Evolutionary conservation across 768 basidiomycete genomes (phyloP).

Genomic region (Termitomyces sp.): DNA sequence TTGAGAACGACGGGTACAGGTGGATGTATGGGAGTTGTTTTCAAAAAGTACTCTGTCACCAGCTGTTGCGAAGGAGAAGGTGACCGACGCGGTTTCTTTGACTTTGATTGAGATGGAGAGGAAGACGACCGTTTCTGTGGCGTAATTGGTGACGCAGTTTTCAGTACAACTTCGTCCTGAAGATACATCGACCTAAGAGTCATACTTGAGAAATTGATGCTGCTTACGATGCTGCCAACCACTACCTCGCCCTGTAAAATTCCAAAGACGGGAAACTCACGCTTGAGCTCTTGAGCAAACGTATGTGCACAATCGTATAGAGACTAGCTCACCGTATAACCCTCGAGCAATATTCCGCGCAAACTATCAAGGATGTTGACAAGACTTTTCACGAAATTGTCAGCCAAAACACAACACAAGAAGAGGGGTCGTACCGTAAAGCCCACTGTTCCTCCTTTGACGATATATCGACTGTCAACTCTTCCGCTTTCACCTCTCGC

Average conservation of each 20-base stretch:
- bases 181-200: background rate
- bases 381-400: slow-evolving; percentile 39
- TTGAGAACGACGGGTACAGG: background rate
- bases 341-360: slow-evolving; percentile 40
- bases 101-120: slow-evolving; percentile 9
- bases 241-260: slow-evolving; percentile 61
- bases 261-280: slow-evolving; percentile 84
- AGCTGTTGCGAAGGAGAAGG: slow-evolving; percentile 11
- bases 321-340: slow-evolving; percentile 42
- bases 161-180: slow-evolving; percentile 50
- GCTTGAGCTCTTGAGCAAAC: slow-evolving; percentile 30
- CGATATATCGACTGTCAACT: slow-evolving; percentile 43
- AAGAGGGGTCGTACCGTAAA: slow-evolving; percentile 44
- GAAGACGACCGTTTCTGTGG: slow-evolving; percentile 7
- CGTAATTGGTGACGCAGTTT: slow-evolving; percentile 11
- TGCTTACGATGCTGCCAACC: slow-evolving; percentile 66
- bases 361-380: slow-evolving; percentile 68
- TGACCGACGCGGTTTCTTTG: slow-evolving; percentile 16
- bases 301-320: background rate
- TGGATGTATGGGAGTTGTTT: background rate
- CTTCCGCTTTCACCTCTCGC: slow-evolving; percentile 58
- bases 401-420: background rate
- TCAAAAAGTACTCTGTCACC: slow-evolving; percentile 10
- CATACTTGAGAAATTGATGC: background rate
- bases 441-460: slow-evolving; percentile 77